These are phyloP conservation scores for Ceratonia siliqua DNA, from an alignment of 306 rosid species.

Conservation along the genomic window DNA sequence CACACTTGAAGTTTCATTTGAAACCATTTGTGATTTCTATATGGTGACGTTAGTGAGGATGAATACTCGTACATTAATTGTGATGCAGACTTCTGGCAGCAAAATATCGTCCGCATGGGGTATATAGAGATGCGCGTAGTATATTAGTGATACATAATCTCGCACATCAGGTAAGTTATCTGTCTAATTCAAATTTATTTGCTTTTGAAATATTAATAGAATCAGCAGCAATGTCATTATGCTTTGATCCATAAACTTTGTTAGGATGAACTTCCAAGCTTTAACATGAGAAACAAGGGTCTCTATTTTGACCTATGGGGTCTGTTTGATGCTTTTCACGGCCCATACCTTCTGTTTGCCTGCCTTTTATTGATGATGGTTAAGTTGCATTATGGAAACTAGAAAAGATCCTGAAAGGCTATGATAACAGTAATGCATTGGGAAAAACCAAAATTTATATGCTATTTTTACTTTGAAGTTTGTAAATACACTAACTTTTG, in stretches of 20 bases:
- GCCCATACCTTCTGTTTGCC: background rate
- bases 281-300: slow-evolving; percentile 5
- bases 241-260: background rate
- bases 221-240: slow-evolving; percentile 9
- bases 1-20: slow-evolving; percentile 18
- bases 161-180: slow-evolving; percentile 71
- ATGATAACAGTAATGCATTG: no score
- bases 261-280: slow-evolving; percentile 15
- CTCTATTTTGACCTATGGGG: background rate
- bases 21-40: slow-evolving; percentile 17
- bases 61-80: slow-evolving; percentile 29
- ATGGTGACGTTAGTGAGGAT: slow-evolving; percentile 30
- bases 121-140: slow-evolving; percentile 81
- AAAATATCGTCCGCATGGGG: slow-evolving; percentile 81
- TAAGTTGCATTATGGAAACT: slow-evolving; percentile 8
- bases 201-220: background rate
- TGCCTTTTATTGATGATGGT: slow-evolving; percentile 12
- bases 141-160: slow-evolving; percentile 83
- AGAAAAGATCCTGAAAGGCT: slow-evolving; percentile 9
- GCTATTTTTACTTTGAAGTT: no score
- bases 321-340: background rate
- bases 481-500: no score
- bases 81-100: slow-evolving; percentile 83
- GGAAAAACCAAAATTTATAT: no score
- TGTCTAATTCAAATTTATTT: slow-evolving; percentile 10